Percentiles rank a stretch among this genome's conserved stretches.
Evolutionary conservation across 2,329 filamentous ascomycete genomes (phyloP).

Genomic region (Arachnomyces sp.): DNA sequence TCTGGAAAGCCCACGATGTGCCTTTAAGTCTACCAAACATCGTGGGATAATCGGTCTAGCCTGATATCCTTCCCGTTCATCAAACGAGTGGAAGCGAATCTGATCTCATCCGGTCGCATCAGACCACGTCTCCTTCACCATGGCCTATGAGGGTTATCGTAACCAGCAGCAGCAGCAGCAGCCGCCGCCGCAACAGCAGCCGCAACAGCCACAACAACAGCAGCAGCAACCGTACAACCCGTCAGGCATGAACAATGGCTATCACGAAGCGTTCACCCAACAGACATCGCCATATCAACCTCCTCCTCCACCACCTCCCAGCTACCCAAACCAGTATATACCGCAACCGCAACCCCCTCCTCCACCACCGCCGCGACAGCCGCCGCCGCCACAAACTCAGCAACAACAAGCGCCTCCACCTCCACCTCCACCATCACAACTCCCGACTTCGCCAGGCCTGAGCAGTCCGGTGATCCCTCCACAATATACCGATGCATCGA

Average conservation of each 20-base stretch:
- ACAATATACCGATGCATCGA: constrained; percentile 11
- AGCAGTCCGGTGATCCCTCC: constrained; percentile 7
- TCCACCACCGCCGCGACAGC: neutral
- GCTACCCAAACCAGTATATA: neutral
- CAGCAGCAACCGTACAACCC: constrained; percentile 14
- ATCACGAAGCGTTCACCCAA: neutral
- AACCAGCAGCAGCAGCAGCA: constrained; percentile 22
- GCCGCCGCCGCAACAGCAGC: constrained; percentile 13
- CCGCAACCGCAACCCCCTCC: neutral
- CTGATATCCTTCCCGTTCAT: too few species aligned
- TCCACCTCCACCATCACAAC: constrained; percentile 1
- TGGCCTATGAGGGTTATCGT: constrained; percentile 40
- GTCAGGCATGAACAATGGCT: constrained; percentile 3
- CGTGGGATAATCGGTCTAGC: too few species aligned
- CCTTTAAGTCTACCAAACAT: too few species aligned
- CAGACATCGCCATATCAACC: constrained; percentile 1
- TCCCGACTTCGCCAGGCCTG: neutral
- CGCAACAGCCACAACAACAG: constrained; percentile 11
- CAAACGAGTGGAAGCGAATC: neutral
- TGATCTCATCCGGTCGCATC: too few species aligned
- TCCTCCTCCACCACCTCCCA: constrained; percentile 3
- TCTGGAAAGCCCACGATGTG: too few species aligned
- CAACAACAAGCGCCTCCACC: constrained; percentile 1
- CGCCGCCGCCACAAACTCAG: constrained; percentile 2
- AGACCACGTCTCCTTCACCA: constrained; percentile 12